Evolutionary conservation across 352 stramenopile species (phyloP).

Genomic region (Phytophthora sp.): DNA sequence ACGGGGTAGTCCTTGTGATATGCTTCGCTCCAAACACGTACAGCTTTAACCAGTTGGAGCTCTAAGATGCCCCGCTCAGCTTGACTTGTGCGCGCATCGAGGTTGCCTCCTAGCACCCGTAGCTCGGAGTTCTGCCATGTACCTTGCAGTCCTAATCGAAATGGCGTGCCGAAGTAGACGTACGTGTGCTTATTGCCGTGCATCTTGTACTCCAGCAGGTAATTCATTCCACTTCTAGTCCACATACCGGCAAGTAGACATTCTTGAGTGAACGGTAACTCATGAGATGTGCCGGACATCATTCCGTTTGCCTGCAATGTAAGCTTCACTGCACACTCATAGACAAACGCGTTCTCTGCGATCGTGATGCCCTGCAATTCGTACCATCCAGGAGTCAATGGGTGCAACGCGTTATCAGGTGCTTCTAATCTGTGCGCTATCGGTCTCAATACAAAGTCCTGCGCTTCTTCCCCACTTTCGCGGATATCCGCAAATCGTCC

Average conservation of each 20-base stretch:
- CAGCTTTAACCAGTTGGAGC: constrained; percentile 38
- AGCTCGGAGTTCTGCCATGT: constrained; percentile 62
- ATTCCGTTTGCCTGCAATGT: constrained; percentile 47
- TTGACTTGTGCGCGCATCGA: constrained; percentile 27
- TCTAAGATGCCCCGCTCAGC: constrained; percentile 50
- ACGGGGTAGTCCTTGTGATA: constrained; percentile 51
- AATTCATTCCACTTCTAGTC: constrained; percentile 47
- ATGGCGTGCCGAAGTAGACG: constrained; percentile 53
- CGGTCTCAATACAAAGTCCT: constrained; percentile 38
- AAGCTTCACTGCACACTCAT: constrained; percentile 54
- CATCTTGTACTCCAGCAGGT: constrained; percentile 62
- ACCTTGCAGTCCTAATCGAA: constrained; percentile 45
- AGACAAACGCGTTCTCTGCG: constrained; percentile 61
- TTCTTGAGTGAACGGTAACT: constrained; percentile 60
- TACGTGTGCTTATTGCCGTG: constrained; percentile 58
- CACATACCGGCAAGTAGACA: constrained; percentile 56
- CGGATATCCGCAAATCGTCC: constrained; percentile 40
- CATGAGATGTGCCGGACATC: constrained; percentile 51
- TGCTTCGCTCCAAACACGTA: constrained; percentile 46
- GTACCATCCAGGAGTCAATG: constrained; percentile 61
- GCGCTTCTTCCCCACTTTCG: constrained; percentile 32
- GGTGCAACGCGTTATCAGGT: constrained; percentile 39
- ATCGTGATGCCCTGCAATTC: constrained; percentile 63
- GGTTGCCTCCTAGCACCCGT: constrained; percentile 17
- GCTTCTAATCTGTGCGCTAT: constrained; percentile 31